Evolutionary conservation across 169 alveolate genomes (phyloP), one percentile per base, ranked within the genome.

Genomic region (Plasmodium fragile): DNA sequence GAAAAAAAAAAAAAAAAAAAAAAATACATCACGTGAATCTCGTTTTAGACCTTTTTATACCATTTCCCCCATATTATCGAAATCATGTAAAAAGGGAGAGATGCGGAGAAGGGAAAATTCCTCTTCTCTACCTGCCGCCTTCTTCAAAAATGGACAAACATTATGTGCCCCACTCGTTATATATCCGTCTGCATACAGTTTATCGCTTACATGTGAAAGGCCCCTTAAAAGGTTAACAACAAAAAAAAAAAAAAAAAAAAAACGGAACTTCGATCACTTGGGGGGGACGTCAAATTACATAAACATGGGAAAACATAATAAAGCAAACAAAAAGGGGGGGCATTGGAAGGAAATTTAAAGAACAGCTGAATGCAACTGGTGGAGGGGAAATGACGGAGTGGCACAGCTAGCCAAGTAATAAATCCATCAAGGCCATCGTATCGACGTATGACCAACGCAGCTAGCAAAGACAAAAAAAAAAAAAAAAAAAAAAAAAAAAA

Each of bases 201-300:
- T 49, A 49, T 49, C 7, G 22, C 25, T n/a, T n/a, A 49, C 4
- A 49, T 49, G 4, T 49, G 22, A 49, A 49, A 11, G 59, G 2
- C 59, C 59, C 59, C 59, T 4, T 49, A 4, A 49, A 49, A 49
- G 22, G 59, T 49, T 49, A 0, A 65, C 30, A 65, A 65, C 18
- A 65, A 65, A 65, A 65, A 65, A 59, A 59, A n/a, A 59, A 59
- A 65, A 65, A 65, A 65, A 65, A 65, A 65, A 65, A 65, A 65
- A 65, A 65, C 4, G 36, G 1, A 1, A 65, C 36, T 22, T 18
- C 3, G n/a, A 18, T 65, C 36, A 65, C 18, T 28, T 65, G 11
- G 16, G 36, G 36, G 39, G 8, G 30, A 1, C 36, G 18, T 65
- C 75, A 65, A 65, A 25, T 65, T 65, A 65, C 36, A 4, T 28